These are phyloP conservation scores for Rachicladosporium sp. DNA, from an alignment of 2,329 filamentous ascomycete species.

Conservation along the genomic window DNA sequence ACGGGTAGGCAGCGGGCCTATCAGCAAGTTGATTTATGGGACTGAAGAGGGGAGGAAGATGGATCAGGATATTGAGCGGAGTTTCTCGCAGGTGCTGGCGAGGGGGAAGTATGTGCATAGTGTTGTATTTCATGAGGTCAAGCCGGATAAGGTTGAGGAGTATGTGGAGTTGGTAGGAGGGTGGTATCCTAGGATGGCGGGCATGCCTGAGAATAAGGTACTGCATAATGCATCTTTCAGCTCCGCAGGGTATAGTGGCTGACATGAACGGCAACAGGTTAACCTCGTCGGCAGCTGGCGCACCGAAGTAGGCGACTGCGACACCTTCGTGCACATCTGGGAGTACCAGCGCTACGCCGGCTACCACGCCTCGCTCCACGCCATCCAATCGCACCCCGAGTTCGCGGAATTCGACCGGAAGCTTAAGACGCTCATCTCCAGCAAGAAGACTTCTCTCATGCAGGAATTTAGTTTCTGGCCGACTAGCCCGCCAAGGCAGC, in stretches of 20 bases:
- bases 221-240: not conserved
- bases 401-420: constrained; percentile 74
- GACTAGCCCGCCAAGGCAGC: constrained; percentile 74
- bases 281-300: constrained; percentile 96
- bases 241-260: not conserved
- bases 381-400: constrained; percentile 70
- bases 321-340: constrained; percentile 99
- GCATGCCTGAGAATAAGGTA: constrained; percentile 70
- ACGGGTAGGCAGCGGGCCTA: constrained; percentile 42
- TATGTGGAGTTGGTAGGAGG: constrained; percentile 79
- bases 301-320: constrained; percentile 92
- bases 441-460: constrained; percentile 86
- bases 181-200: constrained; percentile 88
- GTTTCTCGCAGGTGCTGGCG: constrained; percentile 88
- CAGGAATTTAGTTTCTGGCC: constrained; percentile 99
- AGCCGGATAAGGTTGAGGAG: constrained; percentile 89
- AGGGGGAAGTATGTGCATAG: constrained; percentile 97
- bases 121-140: constrained; percentile 91
- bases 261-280: constrained; percentile 28
- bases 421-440: constrained; percentile 71
- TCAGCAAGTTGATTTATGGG: constrained; percentile 89
- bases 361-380: constrained; percentile 83
- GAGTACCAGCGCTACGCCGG: constrained; percentile 96
- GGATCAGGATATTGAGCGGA: constrained; percentile 89
- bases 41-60: constrained; percentile 90